These are phyloP conservation scores for Hypoxylon subgilvum DNA, from an alignment of 495 filamentous ascomycete genomes.

Conservation along the genomic window DNA sequence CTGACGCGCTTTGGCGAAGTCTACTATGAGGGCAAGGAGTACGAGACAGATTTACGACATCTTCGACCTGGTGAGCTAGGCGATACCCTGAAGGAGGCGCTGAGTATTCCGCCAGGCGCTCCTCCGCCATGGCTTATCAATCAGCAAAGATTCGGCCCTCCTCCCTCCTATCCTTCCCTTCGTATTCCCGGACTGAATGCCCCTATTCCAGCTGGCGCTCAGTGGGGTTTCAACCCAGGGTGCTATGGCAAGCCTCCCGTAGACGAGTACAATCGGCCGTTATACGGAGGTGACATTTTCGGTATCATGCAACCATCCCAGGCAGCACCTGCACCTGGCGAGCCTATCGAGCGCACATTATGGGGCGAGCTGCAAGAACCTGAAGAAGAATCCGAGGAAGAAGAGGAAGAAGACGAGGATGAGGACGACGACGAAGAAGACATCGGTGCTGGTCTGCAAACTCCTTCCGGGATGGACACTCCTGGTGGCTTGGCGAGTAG, in stretches of 20 bases:
- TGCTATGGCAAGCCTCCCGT: slow-evolving; percentile 96
- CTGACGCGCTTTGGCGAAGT: slow-evolving; percentile 95
- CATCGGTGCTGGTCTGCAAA: slow-evolving; percentile 69
- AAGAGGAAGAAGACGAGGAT: slow-evolving; percentile 70
- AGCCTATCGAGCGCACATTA: slow-evolving; percentile 83
- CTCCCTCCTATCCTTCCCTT: slow-evolving; percentile 88
- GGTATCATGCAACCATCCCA: slow-evolving; percentile 71
- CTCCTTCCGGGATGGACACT: slow-evolving; percentile 78
- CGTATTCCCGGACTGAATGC: slow-evolving; percentile 95
- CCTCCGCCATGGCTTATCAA: slow-evolving; percentile 98
- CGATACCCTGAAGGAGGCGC: slow-evolving; percentile 86
- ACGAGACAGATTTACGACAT: slow-evolving; percentile 91
- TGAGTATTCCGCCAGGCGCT: slow-evolving; percentile 91
- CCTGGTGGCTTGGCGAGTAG: slow-evolving; percentile 79
- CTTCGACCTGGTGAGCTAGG: slow-evolving; percentile 88
- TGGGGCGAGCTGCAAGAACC: slow-evolving; percentile 94
- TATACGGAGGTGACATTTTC: slow-evolving; percentile 94
- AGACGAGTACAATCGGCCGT: slow-evolving; percentile 85
- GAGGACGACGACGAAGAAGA: slow-evolving; percentile 78
- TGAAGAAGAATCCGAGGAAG: slow-evolving; percentile 80
- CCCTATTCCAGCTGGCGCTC: slow-evolving; percentile 89
- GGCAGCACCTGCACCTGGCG: slow-evolving; percentile 67
- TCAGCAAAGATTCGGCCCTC: slow-evolving; percentile 90
- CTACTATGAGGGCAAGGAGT: slow-evolving; percentile 98
- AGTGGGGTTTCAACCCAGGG: slow-evolving; percentile 94